Base-by-base conservation (phyloP, 169 alveolate genomes). In the Plasmodium adleri region DNA sequence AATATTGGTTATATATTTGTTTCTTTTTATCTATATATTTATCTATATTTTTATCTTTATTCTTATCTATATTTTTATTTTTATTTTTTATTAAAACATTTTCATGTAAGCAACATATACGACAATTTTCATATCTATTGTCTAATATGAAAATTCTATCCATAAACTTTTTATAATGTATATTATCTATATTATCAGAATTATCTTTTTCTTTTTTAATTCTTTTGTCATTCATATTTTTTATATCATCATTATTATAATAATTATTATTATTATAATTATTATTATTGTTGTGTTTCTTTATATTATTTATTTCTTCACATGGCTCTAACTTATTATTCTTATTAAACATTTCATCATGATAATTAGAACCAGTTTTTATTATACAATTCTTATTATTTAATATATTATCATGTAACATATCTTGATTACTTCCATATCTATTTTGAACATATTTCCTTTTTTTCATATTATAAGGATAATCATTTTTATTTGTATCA, bases 101-200 rank as follows among this genome's bases (percentile, higher is more conserved):
- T 20, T 24, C 47, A 28, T 52, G 24, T 76, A 78, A 47, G 20
- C 89, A 78, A 24, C 64, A 64, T n/a, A 78, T 66, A 20, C 7
- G 3, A 66, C 89, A 78, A 24, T 78, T 66, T 10, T 78, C 66
- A n/a, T 15, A 26, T 52, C 89, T 32, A 28, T 70, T 78, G 26
- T 78, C 89, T 50, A 78, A 66, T 12, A 78, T n/a, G 1, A 64
- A 50, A 22, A 78, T 28, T 49, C 50, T 78, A 26, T 78, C 54
- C 45, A 28, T 66, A 12, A 64, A 63, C 50, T 78, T 66, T 47
- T 78, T 76, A 39, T 49, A 43, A n/a, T 78, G 20, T 1, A 78
- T 71, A 43, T 66, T 52, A 15, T 78, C 60, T 26, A 3, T 50
- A 71, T 20, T 78, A 20, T 22, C 0, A 47, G 3, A 22, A 49